Base-by-base conservation (phyloP, 148 eudicot species). In the Linanthus parryae region DNA sequence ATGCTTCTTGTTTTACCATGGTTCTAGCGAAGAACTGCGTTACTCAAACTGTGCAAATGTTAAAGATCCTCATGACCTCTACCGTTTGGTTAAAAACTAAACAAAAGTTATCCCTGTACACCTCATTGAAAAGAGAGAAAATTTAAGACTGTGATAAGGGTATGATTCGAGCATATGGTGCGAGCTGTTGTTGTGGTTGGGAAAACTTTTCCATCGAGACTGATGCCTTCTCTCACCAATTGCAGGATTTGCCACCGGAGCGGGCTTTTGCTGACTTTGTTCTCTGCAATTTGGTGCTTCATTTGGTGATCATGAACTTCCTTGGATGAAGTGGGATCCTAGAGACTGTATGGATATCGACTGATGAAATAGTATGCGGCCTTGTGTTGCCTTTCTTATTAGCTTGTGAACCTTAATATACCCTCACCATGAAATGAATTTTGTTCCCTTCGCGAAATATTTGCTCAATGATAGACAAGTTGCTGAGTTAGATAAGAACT, bases 281-380 rank as follows among this genome's bases (percentile, higher is more conserved):
- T 42, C 86, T 90, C 13, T 80, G 95, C 82, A 85, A 90, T 68
- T 71, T 90, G 66, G 97, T 90, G 44, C 95, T 90, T 68, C 97
- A 90, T 74, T 62, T 90, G 81, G 97, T 85, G 41, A 90, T 90
- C 48, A 83, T 85, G 88, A 90, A 90, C 64, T 90, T 90, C 86
- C 73, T 90, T 22, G 97, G 97, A 61, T 90, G 61, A 70, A 30
- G n/a, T n/a, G n/a, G n/a, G n/a, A n/a, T n/a, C n/a, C n/a, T n/a
- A n/a, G n/a, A n/a, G n/a, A n/a, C n/a, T n/a, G n/a, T n/a, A n/a
- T n/a, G n/a, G n/a, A n/a, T n/a, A n/a, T n/a, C n/a, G n/a, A n/a
- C n/a, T n/a, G n/a, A n/a, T n/a, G n/a, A n/a, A n/a, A n/a, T n/a
- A n/a, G n/a, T n/a, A n/a, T n/a, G n/a, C n/a, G n/a, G n/a, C n/a